These are phyloP conservation scores for Magnusiomyces magnusii DNA, from an alignment of 1,139 yeast genomes.

Conservation along the genomic window DNA sequence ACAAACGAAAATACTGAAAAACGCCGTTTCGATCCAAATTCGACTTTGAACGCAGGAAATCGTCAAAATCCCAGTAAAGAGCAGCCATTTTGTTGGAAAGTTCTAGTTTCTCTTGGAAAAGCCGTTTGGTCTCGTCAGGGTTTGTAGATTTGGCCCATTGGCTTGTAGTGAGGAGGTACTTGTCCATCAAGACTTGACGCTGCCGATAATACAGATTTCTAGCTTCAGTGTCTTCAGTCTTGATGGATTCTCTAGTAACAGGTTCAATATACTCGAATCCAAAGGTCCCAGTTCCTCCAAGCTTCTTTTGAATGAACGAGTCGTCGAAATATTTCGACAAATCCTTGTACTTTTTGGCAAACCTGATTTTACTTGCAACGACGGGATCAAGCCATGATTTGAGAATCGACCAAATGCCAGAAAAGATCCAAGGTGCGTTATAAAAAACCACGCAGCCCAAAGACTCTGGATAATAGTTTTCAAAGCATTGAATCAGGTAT, in stretches of 20 bases:
- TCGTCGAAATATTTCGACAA: conserved; percentile 48
- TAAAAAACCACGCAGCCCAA: conserved; percentile 69
- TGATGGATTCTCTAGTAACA: conserved; percentile 41
- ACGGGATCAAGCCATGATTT: conserved; percentile 87
- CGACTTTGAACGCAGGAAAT: conserved; percentile 63
- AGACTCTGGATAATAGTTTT: conserved; percentile 84
- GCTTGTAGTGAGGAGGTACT: conserved; percentile 51
- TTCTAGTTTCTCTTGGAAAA: conserved; percentile 42
- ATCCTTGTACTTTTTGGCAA: conserved; percentile 57
- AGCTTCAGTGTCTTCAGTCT: conserved; percentile 38
- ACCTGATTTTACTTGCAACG: conserved; percentile 71
- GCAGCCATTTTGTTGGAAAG: conserved; percentile 44
- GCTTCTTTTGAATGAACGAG: conserved; percentile 47
- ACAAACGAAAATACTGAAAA: conserved; percentile 19
- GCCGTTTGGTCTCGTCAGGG: conserved; percentile 38
- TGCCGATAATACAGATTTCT: conserved; percentile 39
- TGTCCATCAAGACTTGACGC: conserved; percentile 42
- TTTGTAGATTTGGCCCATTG: conserved; percentile 55
- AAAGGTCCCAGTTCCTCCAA: conserved; percentile 60
- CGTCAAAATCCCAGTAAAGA: conserved; percentile 59
- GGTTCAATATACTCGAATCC: conserved; percentile 54
- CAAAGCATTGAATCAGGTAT: conserved; percentile 68
- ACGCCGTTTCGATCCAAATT: conserved; percentile 55
- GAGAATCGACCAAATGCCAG: conserved; percentile 77
- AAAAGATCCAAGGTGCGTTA: conserved; percentile 87